phyloP scores from a whole-genome alignment of 2,329 filamentous ascomycete species.

The Talaromyces sp. region DNA sequence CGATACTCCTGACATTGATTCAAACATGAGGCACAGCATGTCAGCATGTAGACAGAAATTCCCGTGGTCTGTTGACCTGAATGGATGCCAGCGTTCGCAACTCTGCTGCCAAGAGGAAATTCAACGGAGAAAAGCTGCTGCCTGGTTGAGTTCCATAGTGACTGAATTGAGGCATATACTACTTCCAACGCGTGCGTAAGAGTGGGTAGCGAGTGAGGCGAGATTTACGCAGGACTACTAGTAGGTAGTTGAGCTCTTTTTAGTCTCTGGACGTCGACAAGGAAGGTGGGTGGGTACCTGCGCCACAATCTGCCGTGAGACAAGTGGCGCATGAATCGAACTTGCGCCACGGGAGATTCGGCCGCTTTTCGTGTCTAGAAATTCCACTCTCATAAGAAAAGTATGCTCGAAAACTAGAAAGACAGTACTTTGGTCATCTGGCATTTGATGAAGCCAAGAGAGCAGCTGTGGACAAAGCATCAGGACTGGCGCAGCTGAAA shows the following conservation, averaged over 20 bases:
- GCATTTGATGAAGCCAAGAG: no score
- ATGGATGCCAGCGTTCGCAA: neutral
- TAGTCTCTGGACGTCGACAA: neutral
- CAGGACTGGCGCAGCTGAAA: slow-evolving; percentile 7
- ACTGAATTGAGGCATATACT: neutral
- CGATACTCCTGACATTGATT: neutral
- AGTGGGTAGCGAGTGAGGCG: slow-evolving; percentile 3
- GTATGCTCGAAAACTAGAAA: neutral
- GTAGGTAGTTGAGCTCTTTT: neutral
- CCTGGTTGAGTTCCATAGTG: neutral
- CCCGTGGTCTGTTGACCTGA: neutral
- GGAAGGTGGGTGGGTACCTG: neutral
- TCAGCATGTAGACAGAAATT: neutral
- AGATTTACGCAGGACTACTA: neutral
- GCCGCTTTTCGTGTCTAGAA: neutral
- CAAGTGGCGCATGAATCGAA: neutral
- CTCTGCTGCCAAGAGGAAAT: neutral
- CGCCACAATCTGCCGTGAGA: neutral
- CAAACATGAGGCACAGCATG: neutral
- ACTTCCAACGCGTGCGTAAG: neutral
- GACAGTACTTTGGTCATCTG: no score
- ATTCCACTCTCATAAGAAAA: neutral
- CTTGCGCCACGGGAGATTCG: neutral
- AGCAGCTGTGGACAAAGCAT: neutral
- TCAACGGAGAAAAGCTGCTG: neutral